Conservation (phyloP, 1,284 basidiomycete genomes). For the Vanrija sp. region DNA sequence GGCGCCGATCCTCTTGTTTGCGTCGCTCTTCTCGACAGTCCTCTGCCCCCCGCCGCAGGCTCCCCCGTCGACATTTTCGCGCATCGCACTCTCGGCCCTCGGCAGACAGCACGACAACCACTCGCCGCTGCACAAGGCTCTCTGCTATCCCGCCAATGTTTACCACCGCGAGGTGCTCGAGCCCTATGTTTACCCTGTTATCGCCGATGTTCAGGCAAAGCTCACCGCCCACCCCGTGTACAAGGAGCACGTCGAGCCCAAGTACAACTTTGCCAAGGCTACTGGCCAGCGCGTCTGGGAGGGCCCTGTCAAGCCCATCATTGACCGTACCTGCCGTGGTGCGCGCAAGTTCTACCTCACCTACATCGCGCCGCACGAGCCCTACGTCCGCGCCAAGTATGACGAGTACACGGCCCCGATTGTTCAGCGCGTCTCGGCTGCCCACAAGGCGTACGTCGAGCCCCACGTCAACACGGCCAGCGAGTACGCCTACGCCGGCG, state of each 20-base stretch:
- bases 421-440: conserved; percentile 21
- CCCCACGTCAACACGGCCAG: conserved; percentile 28
- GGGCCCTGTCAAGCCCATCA: conserved; percentile 36
- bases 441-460: conserved; percentile 22
- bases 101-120: conserved; percentile 21
- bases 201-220: conserved; percentile 25
- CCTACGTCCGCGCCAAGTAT: conserved; percentile 30
- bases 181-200: conserved; percentile 32
- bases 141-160: conserved; percentile 44
- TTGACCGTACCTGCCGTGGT: conserved; percentile 25
- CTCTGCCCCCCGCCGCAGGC: conserved; percentile 35
- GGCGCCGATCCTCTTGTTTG: conserved; percentile 35
- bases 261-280: conserved; percentile 10
- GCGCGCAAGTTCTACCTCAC: conserved; percentile 34
- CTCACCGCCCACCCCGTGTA: conserved; percentile 26
- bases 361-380: conserved; percentile 42
- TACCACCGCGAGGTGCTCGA: conserved; percentile 37
- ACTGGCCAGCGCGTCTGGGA: conserved; percentile 23
- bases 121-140: conserved; percentile 28
- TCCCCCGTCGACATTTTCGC: conserved; percentile 23
- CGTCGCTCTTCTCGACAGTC: conserved; percentile 42
- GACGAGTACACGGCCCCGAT: conserved; percentile 33
- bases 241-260: conserved; percentile 27
- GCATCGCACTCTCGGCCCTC: conserved; percentile 30
- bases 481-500: conserved; percentile 18